Evolutionary conservation across 768 basidiomycete genomes (phyloP), one percentile per base, ranked within the genome.

Genomic region (Punctularia strigosozonata): DNA sequence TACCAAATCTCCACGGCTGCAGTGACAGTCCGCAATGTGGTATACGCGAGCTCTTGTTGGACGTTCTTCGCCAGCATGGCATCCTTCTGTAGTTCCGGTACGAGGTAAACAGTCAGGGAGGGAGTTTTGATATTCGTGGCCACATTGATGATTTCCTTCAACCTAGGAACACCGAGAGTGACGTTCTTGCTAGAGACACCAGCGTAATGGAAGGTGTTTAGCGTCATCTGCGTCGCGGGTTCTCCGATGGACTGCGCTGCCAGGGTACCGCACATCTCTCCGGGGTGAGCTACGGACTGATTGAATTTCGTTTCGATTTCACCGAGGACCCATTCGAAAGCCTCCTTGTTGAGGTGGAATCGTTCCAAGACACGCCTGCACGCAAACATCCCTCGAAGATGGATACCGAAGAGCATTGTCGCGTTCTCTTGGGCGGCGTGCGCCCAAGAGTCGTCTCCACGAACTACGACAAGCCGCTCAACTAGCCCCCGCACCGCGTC

Each of bases 141-240:
- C 43, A 98, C 92, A 53, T 99, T 99, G 65, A 99, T 98, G 50
- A 98, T 97, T 62, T 98, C 95, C 66, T 98, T 98, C 46, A 99
- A 60, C 60, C 95, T 92, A 2, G 95, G 95, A 2, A 99, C 95
- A 80, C 95, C 95, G 43, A 98, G 87, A 0, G 95, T 99, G 36
- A 99, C 95, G 62, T 95, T 97, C 65, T 98, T 98, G 54, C 86
- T 90, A n/a, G 95, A 94, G 19, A 99, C 95, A 80, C 95, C 95
- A 44, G 95, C 95, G 57, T 97, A 98, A 62, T 99, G 95, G 86
- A 98, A 99, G 0, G 94, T 98, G 60, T 99, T 99, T 42, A 99
- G 62, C 5, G 95, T 98, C 95, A 99, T 98, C 63, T 99, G 95
- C 1, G 95, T 99, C 4, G 95, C 95, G 0, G 95, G 95, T 66